These are phyloP conservation scores for Prunus mira DNA, from an alignment of 306 rosid genomes.

Conservation along the genomic window DNA sequence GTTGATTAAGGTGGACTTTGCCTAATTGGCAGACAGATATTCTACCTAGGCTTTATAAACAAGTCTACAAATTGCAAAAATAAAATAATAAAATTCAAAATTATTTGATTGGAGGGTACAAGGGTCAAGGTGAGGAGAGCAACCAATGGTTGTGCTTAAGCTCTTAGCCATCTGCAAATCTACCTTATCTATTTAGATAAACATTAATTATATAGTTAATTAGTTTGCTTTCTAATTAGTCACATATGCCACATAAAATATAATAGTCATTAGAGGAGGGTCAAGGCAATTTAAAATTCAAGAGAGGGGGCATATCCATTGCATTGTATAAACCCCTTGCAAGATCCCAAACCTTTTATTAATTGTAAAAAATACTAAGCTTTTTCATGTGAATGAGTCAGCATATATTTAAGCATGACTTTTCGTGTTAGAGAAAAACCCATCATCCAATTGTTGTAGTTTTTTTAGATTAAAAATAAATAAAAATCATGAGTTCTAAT, in stretches of 20 bases:
- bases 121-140: slow-evolving; percentile 44
- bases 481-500: too few relatives aligned
- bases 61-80: neutral
- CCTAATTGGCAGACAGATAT: slow-evolving; percentile 55
- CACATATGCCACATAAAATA: too few relatives aligned
- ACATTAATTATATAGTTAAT: neutral
- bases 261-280: neutral
- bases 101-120: slow-evolving; percentile 21
- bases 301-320: neutral
- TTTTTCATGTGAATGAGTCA: neutral
- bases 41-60: slow-evolving; percentile 26
- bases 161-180: slow-evolving; percentile 16
- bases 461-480: too few relatives aligned
- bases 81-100: slow-evolving; percentile 7
- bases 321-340: slow-evolving; percentile 1
- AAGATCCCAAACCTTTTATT: neutral
- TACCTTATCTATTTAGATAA: slow-evolving; percentile 44
- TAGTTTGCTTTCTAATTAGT: too few relatives aligned
- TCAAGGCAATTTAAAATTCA: neutral
- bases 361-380: neutral
- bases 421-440: neutral
- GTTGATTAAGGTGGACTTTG: slow-evolving; percentile 44
- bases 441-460: too few relatives aligned
- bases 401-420: neutral
- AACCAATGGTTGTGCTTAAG: slow-evolving; percentile 24